Conservation (phyloP, 495 filamentous ascomycete species). For the Aspergillus mulundensis region DNA sequence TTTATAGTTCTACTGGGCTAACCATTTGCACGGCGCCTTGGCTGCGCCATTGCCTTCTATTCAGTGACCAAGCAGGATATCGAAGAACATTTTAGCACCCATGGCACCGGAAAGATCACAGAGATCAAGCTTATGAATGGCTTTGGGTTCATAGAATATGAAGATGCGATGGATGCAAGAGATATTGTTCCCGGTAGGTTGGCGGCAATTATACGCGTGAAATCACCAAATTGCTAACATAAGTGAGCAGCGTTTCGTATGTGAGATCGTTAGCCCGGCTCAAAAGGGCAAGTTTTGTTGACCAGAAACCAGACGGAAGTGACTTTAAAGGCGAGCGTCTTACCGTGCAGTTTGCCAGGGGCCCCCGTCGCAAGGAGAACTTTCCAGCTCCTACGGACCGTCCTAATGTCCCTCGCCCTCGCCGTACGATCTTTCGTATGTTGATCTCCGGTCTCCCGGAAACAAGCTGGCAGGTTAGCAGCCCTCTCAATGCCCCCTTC, state of each 20-base stretch:
- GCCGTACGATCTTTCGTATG: constrained; percentile 94
- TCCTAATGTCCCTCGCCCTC: constrained; percentile 73
- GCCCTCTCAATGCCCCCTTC: constrained; percentile 48
- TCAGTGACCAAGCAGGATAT: constrained; percentile 94
- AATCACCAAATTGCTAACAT: constrained; percentile 16
- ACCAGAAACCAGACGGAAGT: constrained; percentile 70
- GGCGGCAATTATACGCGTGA: neutral
- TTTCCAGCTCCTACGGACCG: constrained; percentile 66
- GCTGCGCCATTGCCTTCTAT: constrained; percentile 19
- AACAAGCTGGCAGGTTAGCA: constrained; percentile 99
- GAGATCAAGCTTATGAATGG: constrained; percentile 99
- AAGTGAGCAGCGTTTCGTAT: constrained; percentile 50
- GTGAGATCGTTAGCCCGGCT: constrained; percentile 21
- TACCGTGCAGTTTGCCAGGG: constrained; percentile 96
- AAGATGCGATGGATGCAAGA: constrained; percentile 92
- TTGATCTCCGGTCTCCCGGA: constrained; percentile 96
- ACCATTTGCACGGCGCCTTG: constrained; percentile 23
- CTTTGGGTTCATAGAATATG: constrained; percentile 99
- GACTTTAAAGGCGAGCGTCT: constrained; percentile 96
- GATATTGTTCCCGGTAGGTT: constrained; percentile 92
- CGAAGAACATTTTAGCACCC: constrained; percentile 89
- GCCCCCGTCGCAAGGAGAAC: constrained; percentile 80
- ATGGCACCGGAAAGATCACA: constrained; percentile 94
- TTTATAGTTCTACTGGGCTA: constrained; percentile 20
- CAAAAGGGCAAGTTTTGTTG: constrained; percentile 7